Base-by-base conservation (phyloP, 371 early-diverging fungal genomes). In the Mortierella sp. region DNA sequence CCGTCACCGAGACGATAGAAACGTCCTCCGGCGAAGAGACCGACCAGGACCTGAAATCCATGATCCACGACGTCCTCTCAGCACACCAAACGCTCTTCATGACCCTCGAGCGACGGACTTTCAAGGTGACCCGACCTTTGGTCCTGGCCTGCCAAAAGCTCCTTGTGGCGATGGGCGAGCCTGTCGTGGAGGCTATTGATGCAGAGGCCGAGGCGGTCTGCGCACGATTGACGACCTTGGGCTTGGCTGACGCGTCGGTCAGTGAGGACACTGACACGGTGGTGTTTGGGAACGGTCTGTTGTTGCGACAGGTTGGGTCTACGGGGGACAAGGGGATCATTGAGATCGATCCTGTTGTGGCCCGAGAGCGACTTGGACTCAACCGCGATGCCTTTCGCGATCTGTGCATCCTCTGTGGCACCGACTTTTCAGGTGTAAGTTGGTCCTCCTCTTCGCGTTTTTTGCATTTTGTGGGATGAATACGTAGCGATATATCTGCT, bases 351-450 rank as follows among this genome's bases (percentile, higher is more conserved):
- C 88, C 91, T 1, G 65, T 86, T n/a, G 58, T 78, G n/a, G 93
- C 91, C 4, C 83, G 87, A 39, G 52, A 76, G 19, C 86, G 84
- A 31, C 82, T 95, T 19, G 88, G 87, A 1, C 58, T 95, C n/a
- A 88, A 84, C 8, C 76, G 87, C 45, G 85, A 86, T 11, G 85
- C 89, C 14, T 95, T 94, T 77, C 73, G 93, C 5, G 95, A 95
- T 75, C 31, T 95, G 66, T 94, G 95, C 69, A 95, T 95, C 50
- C 76, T 95, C n/a, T 95, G 94, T 70, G 95, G 95, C 9, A 94
- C 95, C 0, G 95, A 95, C 65, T 95, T 94, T 79, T 90, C 92
- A 53, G 85, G 87, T 11, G 83, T 83, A 75, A 75, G 64, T 24
- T 1, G 3, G 0, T 9, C 11, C 9, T 61, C n/a, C n/a, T n/a